A percentile compares a stretch with the other conserved stretches of the same genome.
phyloP scores from a whole-genome alignment of 352 stramenopile genomes.

The Globisporangium cylindrosporum region DNA sequence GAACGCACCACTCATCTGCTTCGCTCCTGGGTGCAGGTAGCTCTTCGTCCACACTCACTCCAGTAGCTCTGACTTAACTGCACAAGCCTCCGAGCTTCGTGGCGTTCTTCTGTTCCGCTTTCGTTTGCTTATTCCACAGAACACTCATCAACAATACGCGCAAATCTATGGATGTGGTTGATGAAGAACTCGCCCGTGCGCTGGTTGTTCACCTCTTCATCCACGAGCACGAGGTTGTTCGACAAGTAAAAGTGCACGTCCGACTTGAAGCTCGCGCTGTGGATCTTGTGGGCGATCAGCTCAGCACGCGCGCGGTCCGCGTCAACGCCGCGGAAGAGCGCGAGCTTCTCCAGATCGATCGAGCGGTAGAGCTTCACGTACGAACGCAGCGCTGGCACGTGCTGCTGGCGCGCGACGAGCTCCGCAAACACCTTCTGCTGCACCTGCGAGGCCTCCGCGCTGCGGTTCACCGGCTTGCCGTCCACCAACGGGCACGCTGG shows the following conservation, averaged over 20 bases:
- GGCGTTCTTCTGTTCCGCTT: background rate
- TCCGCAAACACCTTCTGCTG: slow-evolving; percentile 88
- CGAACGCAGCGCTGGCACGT: slow-evolving; percentile 89
- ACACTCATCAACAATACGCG: slow-evolving; percentile 84
- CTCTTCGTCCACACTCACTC: slow-evolving; percentile 1
- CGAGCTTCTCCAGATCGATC: slow-evolving; percentile 94
- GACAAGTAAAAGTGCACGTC: slow-evolving; percentile 85
- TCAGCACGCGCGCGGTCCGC: slow-evolving; percentile 64
- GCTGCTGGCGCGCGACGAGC: slow-evolving; percentile 86
- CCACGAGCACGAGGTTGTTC: slow-evolving; percentile 77
- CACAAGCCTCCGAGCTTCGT: background rate
- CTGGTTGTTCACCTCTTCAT: slow-evolving; percentile 83
- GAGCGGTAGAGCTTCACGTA: slow-evolving; percentile 98
- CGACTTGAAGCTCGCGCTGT: slow-evolving; percentile 56
- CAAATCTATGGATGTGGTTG: slow-evolving; percentile 87
- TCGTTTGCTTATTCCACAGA: slow-evolving; percentile 34
- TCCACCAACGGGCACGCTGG: slow-evolving; percentile 62
- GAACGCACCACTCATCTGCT: slow-evolving; percentile 1
- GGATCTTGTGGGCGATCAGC: slow-evolving; percentile 80
- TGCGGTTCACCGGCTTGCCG: slow-evolving; percentile 54
- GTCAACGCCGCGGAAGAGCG: slow-evolving; percentile 85
- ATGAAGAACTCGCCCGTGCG: slow-evolving; percentile 89
- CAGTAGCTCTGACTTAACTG: background rate
- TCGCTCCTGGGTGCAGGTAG: background rate
- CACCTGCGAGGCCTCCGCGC: slow-evolving; percentile 60